Conservation (phyloP, 768 basidiomycete species). For the Strobilomyces echinocephalus region DNA sequence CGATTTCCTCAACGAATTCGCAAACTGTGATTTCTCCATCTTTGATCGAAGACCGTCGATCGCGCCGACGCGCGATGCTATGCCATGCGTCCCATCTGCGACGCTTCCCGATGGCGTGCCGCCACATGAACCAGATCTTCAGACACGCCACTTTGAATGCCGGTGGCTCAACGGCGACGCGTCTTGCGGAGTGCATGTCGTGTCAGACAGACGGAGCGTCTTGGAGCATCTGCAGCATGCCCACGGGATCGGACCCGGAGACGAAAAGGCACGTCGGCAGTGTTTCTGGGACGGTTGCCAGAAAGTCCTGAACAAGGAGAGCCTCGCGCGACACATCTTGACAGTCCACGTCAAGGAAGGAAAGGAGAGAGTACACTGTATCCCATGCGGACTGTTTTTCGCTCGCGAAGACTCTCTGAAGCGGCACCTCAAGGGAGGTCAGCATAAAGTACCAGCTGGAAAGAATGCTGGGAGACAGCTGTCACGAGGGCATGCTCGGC, state of each 20-base stretch:
- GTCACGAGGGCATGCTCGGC: neutral
- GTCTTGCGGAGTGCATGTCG: constrained; percentile 1
- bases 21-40: neutral
- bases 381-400: constrained; percentile 17
- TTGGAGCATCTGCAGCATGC: constrained; percentile 10
- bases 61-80: neutral
- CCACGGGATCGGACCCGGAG: constrained; percentile 14
- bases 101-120: neutral
- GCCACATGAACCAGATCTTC: neutral
- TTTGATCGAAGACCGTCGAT: neutral
- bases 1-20: neutral
- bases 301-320: constrained; percentile 26
- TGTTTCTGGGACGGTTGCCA: constrained; percentile 22
- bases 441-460: constrained; percentile 3
- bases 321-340: constrained; percentile 24
- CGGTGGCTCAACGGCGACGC: constrained; percentile 10
- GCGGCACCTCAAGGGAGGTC: constrained; percentile 19
- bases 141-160: constrained; percentile 1
- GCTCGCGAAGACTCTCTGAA: constrained; percentile 29
- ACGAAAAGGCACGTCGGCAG: constrained; percentile 11
- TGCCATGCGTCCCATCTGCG: neutral
- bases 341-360: constrained; percentile 22
- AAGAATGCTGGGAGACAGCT: neutral
- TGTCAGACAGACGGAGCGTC: constrained; percentile 14
- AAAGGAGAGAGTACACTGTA: constrained; percentile 13